Conservation (phyloP, 805 yeast species). For the Candida qinlingensis region DNA sequence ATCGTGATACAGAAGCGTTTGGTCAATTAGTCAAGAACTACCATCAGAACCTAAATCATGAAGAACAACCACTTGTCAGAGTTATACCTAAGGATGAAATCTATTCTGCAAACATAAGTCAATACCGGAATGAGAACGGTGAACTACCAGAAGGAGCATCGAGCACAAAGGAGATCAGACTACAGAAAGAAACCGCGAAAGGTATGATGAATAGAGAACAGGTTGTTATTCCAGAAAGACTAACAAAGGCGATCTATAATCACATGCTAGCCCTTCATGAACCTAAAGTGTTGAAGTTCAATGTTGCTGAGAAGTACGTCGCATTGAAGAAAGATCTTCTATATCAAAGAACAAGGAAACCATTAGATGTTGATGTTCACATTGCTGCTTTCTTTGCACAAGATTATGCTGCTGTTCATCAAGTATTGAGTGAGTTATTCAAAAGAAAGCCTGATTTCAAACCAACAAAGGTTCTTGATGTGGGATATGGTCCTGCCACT, state of each 20-base stretch:
- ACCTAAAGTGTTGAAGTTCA: constrained; percentile 60
- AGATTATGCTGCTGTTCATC: constrained; percentile 66
- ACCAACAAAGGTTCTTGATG: constrained; percentile 68
- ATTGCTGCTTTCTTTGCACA: constrained; percentile 78
- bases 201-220: constrained; percentile 50
- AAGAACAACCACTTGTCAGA: constrained; percentile 24
- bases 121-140: constrained; percentile 27
- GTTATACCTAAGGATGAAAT: constrained; percentile 34
- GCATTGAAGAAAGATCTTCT: constrained; percentile 47
- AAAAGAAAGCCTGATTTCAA: constrained; percentile 51
- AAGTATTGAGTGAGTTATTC: constrained; percentile 62
- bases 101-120: constrained; percentile 26
- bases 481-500: constrained; percentile 88
- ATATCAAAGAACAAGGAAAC: constrained; percentile 40
- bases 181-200: constrained; percentile 49
- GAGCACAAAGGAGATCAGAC: constrained; percentile 32
- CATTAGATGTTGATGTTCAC: constrained; percentile 68
- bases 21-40: constrained; percentile 38
- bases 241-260: constrained; percentile 56
- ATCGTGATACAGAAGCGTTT: constrained; percentile 35
- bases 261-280: constrained; percentile 54
- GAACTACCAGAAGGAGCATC: constrained; percentile 6
- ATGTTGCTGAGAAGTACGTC: constrained; percentile 53
- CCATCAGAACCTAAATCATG: constrained; percentile 29
- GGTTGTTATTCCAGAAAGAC: constrained; percentile 47